Percentiles rank a stretch among this genome's conserved stretches.
Evolutionary conservation across 352 stramenopile genomes (phyloP).

Genomic region (Globisporangium cystogenes): DNA sequence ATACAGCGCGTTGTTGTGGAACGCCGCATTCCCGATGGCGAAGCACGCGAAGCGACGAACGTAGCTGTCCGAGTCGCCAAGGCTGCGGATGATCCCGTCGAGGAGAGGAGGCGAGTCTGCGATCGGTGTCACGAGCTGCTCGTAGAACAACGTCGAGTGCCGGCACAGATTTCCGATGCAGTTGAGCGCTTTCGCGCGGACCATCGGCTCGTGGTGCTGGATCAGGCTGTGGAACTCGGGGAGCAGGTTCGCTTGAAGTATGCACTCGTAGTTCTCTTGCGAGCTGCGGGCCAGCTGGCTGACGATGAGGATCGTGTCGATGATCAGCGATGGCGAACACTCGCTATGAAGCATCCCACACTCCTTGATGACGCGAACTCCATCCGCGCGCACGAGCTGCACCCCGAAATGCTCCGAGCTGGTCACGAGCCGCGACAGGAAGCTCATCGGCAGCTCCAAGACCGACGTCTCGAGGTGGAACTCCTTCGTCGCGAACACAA

Average conservation of each 20-base stretch:
- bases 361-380: slow-evolving; percentile 64
- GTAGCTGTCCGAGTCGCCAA: slow-evolving; percentile 69
- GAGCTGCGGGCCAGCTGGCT: slow-evolving; percentile 85
- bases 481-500: slow-evolving; percentile 49
- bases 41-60: slow-evolving; percentile 92
- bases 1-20: slow-evolving; percentile 85
- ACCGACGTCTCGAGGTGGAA: slow-evolving; percentile 51
- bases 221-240: slow-evolving; percentile 55
- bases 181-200: slow-evolving; percentile 87
- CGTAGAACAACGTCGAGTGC: slow-evolving; percentile 89
- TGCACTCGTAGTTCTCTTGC: slow-evolving; percentile 61
- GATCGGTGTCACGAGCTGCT: slow-evolving; percentile 31
- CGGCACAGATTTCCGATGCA: slow-evolving; percentile 91
- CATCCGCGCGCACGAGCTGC: slow-evolving; percentile 71
- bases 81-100: slow-evolving; percentile 44
- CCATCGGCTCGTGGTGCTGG: slow-evolving; percentile 54
- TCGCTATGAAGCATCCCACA: slow-evolving; percentile 42
- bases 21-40: slow-evolving; percentile 92
- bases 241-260: slow-evolving; percentile 48
- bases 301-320: slow-evolving; percentile 80
- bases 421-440: slow-evolving; percentile 78
- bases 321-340: slow-evolving; percentile 56
- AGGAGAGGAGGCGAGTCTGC: slow-evolving; percentile 32
- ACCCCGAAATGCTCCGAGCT: slow-evolving; percentile 79
- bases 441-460: slow-evolving; percentile 68